Evolutionary conservation across 2,329 filamentous ascomycete genomes (phyloP), one percentile per base, ranked within the genome.

Genomic region (Dothideomycetidae sp.): DNA sequence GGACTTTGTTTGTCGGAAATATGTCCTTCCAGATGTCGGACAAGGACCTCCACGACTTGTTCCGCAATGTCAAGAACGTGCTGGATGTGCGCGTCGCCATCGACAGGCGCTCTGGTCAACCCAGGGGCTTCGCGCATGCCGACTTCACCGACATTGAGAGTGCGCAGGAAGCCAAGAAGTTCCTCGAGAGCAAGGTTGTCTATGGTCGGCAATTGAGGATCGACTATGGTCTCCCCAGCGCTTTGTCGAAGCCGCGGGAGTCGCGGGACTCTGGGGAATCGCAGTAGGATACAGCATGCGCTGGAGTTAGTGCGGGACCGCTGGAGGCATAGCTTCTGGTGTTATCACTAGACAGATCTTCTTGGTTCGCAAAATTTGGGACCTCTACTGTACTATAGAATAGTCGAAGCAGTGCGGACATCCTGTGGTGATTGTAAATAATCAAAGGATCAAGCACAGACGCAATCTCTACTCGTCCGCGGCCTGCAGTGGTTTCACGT

Each of bases 21-120:
- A 74, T 93, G 59, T 76, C 81, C 9, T 90, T 81, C 53, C 81
- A 92, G 60, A 79, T 86, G 63, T 81, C 79, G 5, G 84, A 93
- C 53, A 71, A 73, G 37, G 84, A 93, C 51, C 66, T 93, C 37
- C 85, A 86, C 59, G 68, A 75, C 37, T 59, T 92, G 16, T 88
- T 93, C 69, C 64, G 68, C 41, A 68, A 73, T 15, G 65, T 92
- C 42, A 63, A 69, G 34, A 78, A 81, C 54, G 69, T 88, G 33
- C 61, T 69, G 37, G 81, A 86, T 50, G 75, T 93, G 33, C 75
- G 85, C 43, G 78, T 93, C 39, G 80, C 84, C 36, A 79, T 90
- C 49, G 83, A 93, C 59, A 73, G 81, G 49, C 69, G 75, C 46
- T 85, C 81, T 5, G 84, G 84, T 31, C 78, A 81, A 60, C 80